Conservation (phyloP, 352 stramenopile species). For the Pelagophyceae sp. region DNA sequence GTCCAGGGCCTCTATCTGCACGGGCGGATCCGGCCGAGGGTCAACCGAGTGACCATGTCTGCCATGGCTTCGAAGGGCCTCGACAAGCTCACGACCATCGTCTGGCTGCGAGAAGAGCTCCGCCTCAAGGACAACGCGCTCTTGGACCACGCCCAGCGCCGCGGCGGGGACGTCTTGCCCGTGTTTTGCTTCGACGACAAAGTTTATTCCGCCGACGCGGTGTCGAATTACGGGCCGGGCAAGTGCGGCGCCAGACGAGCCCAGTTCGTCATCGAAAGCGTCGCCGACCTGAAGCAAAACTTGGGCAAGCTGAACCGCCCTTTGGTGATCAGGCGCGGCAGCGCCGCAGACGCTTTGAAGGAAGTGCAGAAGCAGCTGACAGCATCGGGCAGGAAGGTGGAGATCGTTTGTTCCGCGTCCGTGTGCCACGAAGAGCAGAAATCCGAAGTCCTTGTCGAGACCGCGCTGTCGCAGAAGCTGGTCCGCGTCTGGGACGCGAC, state of each 20-base stretch:
- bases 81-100: conserved; percentile 2
- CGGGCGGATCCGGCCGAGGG: too few relatives aligned
- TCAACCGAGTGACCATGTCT: too few relatives aligned
- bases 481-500: conserved; percentile 59
- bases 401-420: conserved; percentile 51
- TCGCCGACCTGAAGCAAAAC: conserved; percentile 48
- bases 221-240: conserved; percentile 28
- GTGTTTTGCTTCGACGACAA: conserved; percentile 64
- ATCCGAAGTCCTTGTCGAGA: conserved; percentile 46
- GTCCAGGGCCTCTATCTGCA: too few relatives aligned
- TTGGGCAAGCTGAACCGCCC: conserved; percentile 43
- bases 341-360: conserved; percentile 44
- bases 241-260: conserved; percentile 50
- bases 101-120: conserved; percentile 45
- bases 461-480: conserved; percentile 32
- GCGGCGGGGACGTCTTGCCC: conserved; percentile 36
- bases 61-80: neutral
- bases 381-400: conserved; percentile 10
- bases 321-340: conserved; percentile 47
- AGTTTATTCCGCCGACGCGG: conserved; percentile 38
- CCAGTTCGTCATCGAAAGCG: conserved; percentile 60
- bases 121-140: conserved; percentile 54
- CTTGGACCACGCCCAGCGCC: neutral
- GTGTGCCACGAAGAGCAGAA: conserved; percentile 54
- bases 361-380: too few relatives aligned